phyloP scores from a whole-genome alignment of 495 filamentous ascomycete species.

The Lasiosphaeria miniovina region DNA sequence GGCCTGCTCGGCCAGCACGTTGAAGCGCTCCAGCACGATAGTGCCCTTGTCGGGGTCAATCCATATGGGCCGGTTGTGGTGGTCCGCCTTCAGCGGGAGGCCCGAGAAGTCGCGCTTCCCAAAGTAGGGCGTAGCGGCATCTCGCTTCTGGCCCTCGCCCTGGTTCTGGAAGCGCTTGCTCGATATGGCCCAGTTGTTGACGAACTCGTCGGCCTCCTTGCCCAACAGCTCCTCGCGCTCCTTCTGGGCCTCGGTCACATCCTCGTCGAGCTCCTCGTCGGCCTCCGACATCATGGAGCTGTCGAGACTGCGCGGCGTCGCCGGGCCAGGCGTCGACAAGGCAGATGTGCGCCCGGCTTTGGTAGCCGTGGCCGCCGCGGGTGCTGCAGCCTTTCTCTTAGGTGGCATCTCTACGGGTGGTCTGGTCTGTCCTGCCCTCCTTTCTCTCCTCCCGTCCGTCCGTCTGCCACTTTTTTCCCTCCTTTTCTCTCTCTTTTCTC shows the following conservation, averaged over 20 bases:
- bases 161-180: slow-evolving; percentile 45
- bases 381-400: slow-evolving; percentile 70
- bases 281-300: slow-evolving; percentile 48
- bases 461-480: not conserved
- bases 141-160: slow-evolving; percentile 28
- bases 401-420: slow-evolving; percentile 55
- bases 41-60: slow-evolving; percentile 80
- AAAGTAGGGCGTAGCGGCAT: slow-evolving; percentile 48
- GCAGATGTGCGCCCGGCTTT: slow-evolving; percentile 60
- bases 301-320: slow-evolving; percentile 61
- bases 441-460: not conserved
- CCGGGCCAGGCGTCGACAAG: slow-evolving; percentile 65
- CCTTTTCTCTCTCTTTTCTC: not conserved
- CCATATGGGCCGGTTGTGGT: slow-evolving; percentile 85
- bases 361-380: slow-evolving; percentile 44
- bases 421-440: slow-evolving; percentile 1
- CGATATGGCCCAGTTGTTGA: slow-evolving; percentile 38
- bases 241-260: slow-evolving; percentile 55
- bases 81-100: slow-evolving; percentile 79
- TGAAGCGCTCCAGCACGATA: slow-evolving; percentile 96
- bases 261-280: slow-evolving; percentile 66
- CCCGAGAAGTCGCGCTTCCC: slow-evolving; percentile 70
- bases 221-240: slow-evolving; percentile 55
- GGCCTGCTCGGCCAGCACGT: slow-evolving; percentile 74
- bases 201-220: slow-evolving; percentile 63